These are phyloP conservation scores for Lavandula angustifolia DNA, from an alignment of 257 asterid genomes.

Conservation along the genomic window DNA sequence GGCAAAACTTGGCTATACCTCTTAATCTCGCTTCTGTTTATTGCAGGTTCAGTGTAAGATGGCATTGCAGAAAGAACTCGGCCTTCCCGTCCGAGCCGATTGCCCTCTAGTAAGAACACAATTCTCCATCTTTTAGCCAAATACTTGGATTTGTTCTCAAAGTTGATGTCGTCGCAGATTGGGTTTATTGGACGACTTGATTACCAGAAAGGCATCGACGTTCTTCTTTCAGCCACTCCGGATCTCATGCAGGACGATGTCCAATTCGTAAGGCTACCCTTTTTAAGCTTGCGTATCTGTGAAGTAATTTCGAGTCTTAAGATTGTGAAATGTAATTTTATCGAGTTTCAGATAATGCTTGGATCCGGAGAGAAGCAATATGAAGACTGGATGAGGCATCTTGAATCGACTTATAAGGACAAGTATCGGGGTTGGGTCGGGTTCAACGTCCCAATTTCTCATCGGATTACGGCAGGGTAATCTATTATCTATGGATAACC, in stretches of 20 bases:
- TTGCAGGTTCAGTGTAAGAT: slow-evolving; percentile 74
- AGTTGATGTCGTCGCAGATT: slow-evolving; percentile 49
- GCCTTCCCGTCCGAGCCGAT: slow-evolving; percentile 80
- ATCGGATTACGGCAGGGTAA: slow-evolving; percentile 92
- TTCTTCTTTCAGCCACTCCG: slow-evolving; percentile 78
- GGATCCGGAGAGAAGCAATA: slow-evolving; percentile 98
- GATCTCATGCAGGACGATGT: slow-evolving; percentile 89
- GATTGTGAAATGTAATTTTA: not conserved
- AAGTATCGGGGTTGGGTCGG: slow-evolving; percentile 98
- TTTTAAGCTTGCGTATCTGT: not conserved
- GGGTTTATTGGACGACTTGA: slow-evolving; percentile 97
- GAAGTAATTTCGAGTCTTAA: not conserved
- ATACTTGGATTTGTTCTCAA: slow-evolving; percentile 20
- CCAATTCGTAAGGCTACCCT: slow-evolving; percentile 62
- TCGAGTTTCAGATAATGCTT: slow-evolving; percentile 75
- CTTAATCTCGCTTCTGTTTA: slow-evolving; percentile 10
- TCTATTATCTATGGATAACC: not conserved
- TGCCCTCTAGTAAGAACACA: slow-evolving; percentile 72
- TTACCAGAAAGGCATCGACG: slow-evolving; percentile 94
- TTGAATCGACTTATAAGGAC: slow-evolving; percentile 57
- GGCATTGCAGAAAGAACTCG: slow-evolving; percentile 86
- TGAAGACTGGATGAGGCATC: slow-evolving; percentile 95
- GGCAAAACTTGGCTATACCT: not conserved
- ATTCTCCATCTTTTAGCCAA: slow-evolving; percentile 7
- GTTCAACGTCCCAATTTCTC: slow-evolving; percentile 91